Evolutionary conservation across 2,329 filamentous ascomycete genomes (phyloP).

Genomic region (Pezicula rhizophila): DNA sequence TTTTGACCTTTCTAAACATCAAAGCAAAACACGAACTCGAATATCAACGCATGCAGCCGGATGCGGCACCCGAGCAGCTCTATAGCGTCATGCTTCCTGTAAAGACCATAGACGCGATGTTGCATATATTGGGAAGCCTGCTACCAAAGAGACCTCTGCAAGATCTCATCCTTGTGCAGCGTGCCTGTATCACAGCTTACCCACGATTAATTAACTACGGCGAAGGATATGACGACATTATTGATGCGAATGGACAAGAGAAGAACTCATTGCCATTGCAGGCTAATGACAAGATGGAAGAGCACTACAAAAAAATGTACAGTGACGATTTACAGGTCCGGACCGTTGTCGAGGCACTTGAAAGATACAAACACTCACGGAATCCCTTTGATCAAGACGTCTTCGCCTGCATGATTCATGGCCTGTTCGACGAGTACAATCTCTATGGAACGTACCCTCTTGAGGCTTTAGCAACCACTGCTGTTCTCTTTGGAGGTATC

Average conservation of each 20-base stretch:
- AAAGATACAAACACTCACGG: slow-evolving; percentile 80
- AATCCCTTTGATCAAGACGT: slow-evolving; percentile 85
- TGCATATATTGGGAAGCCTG: slow-evolving; percentile 73
- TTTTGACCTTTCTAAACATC: slow-evolving; percentile 76
- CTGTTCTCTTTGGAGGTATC: slow-evolving; percentile 92
- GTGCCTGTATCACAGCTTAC: slow-evolving; percentile 85
- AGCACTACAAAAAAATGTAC: slow-evolving; percentile 98
- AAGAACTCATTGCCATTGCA: slow-evolving; percentile 75
- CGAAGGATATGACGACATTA: slow-evolving; percentile 84
- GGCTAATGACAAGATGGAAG: slow-evolving; percentile 89
- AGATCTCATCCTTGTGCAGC: slow-evolving; percentile 74
- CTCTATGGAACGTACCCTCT: slow-evolving; percentile 94
- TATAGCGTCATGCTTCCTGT: slow-evolving; percentile 73
- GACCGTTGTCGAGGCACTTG: slow-evolving; percentile 77
- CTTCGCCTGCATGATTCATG: slow-evolving; percentile 98
- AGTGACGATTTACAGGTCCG: slow-evolving; percentile 81
- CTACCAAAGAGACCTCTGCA: slow-evolving; percentile 51
- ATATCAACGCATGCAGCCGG: slow-evolving; percentile 52
- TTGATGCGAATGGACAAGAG: slow-evolving; percentile 75
- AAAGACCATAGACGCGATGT: slow-evolving; percentile 74
- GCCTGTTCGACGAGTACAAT: slow-evolving; percentile 92
- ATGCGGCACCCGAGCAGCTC: slow-evolving; percentile 51
- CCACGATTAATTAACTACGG: slow-evolving; percentile 95
- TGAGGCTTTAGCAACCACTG: slow-evolving; percentile 92
- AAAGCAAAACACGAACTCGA: slow-evolving; percentile 78